Evolutionary conservation across 345 rosid genomes (phyloP).

Genomic region (Physaria fendleri): DNA sequence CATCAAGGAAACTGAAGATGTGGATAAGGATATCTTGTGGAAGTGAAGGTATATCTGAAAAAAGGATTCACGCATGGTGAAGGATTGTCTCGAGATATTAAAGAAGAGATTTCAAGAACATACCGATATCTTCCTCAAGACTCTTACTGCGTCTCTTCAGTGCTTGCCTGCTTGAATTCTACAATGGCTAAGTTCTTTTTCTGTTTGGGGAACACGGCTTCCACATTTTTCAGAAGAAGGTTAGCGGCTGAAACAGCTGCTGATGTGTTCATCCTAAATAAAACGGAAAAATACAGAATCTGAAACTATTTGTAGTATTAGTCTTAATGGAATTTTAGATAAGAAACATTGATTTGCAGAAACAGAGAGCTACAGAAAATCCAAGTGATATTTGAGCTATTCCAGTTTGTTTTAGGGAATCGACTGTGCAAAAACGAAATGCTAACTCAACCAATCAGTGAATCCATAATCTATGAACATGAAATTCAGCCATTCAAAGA

Average conservation of each 20-base stretch:
- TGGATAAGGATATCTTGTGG: conserved; percentile 64
- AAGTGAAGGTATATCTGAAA: conserved; percentile 49
- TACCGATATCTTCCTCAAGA: conserved; percentile 41
- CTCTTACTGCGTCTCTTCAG: conserved; percentile 49
- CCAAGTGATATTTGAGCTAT: not conserved
- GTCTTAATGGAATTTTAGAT: not conserved
- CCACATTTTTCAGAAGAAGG: conserved; percentile 57
- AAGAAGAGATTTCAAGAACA: not conserved
- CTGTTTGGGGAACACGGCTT: conserved; percentile 72
- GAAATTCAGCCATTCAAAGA: not conserved
- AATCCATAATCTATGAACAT: not conserved
- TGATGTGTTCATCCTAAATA: conserved; percentile 50
- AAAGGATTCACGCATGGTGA: not conserved
- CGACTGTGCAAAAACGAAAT: not conserved
- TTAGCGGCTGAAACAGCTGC: conserved; percentile 66
- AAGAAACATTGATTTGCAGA: not conserved
- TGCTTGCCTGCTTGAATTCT: conserved; percentile 76
- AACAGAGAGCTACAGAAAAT: not conserved
- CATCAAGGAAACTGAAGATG: conserved; percentile 63
- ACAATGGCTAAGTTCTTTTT: conserved; percentile 57
- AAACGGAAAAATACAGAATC: not conserved
- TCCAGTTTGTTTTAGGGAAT: not conserved
- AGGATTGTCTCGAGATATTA: not conserved
- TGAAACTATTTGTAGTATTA: not conserved
- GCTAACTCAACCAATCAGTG: not conserved